Conservation (phyloP, 257 asterid genomes). For the Solanum infundibuliforme region DNA sequence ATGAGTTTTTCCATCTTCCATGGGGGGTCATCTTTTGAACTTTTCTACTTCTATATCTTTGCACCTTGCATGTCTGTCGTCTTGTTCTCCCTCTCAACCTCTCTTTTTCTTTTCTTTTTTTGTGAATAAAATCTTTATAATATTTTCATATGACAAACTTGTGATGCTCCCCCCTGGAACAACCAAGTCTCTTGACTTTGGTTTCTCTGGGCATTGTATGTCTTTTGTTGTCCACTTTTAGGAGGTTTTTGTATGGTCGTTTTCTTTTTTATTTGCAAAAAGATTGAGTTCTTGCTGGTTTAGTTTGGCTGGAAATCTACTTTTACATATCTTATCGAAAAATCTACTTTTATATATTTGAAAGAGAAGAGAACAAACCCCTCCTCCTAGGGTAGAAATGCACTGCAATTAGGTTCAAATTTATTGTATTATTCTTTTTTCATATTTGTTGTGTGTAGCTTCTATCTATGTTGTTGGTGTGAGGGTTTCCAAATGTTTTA, state of each 20-base stretch:
- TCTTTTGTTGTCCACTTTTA: neutral
- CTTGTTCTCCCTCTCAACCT: neutral
- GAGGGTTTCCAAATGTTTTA: neutral
- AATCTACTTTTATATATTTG: neutral
- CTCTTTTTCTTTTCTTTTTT: neutral
- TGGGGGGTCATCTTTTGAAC: neutral
- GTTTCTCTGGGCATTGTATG: neutral
- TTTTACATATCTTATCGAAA: neutral
- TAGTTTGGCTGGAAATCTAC: neutral
- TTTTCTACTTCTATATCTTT: neutral
- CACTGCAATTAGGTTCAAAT: neutral
- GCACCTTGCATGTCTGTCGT: neutral
- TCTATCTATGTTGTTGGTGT: neutral
- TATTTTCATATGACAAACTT: neutral
- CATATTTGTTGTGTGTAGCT: neutral
- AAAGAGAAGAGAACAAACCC: neutral
- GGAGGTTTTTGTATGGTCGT: neutral
- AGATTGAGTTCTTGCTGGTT: neutral
- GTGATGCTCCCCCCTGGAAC: neutral
- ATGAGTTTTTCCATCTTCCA: conserved; percentile 19
- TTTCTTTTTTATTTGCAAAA: neutral
- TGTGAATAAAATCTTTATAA: neutral
- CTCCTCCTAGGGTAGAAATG: neutral
- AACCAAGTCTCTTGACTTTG: neutral
- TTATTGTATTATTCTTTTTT: neutral